phyloP scores from a whole-genome alignment of 495 filamentous ascomycete species.

The Hypoxylon subgilvum region DNA sequence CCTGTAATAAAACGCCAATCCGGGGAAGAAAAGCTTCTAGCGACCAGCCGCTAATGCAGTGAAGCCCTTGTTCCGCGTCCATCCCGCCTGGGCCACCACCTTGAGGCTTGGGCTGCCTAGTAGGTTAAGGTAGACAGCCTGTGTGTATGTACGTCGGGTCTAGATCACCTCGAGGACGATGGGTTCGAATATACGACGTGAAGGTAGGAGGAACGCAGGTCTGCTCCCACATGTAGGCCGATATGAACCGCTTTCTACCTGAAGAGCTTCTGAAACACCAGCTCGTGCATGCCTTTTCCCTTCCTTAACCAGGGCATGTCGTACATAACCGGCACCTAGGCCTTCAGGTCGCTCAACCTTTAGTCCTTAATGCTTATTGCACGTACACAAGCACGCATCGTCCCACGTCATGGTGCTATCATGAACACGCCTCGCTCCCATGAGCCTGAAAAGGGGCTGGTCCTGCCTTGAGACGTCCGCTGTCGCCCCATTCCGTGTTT shows the following conservation, averaged over 20 bases:
- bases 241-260: conserved; percentile 11
- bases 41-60: conserved; percentile 22
- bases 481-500: too few species aligned
- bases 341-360: conserved; percentile 2
- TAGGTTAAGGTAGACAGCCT: too few species aligned
- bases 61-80: conserved; percentile 16
- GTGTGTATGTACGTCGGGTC: too few species aligned
- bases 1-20: conserved; percentile 15
- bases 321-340: neutral
- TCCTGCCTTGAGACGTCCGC: too few species aligned
- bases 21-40: neutral
- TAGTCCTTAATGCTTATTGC: neutral
- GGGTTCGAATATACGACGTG: too few species aligned
- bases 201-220: conserved; percentile 1
- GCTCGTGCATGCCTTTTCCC: neutral
- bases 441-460: too few species aligned
- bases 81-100: conserved; percentile 15
- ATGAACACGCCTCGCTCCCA: too few species aligned
- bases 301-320: neutral
- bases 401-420: too few species aligned
- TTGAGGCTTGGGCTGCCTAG: too few species aligned
- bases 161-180: too few species aligned
- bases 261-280: conserved; percentile 15
- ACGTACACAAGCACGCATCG: too few species aligned
- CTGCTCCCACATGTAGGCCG: too few species aligned